Evolutionary conservation across 441 rosid genomes (phyloP).

Genomic region (Eruca vesicaria): DNA sequence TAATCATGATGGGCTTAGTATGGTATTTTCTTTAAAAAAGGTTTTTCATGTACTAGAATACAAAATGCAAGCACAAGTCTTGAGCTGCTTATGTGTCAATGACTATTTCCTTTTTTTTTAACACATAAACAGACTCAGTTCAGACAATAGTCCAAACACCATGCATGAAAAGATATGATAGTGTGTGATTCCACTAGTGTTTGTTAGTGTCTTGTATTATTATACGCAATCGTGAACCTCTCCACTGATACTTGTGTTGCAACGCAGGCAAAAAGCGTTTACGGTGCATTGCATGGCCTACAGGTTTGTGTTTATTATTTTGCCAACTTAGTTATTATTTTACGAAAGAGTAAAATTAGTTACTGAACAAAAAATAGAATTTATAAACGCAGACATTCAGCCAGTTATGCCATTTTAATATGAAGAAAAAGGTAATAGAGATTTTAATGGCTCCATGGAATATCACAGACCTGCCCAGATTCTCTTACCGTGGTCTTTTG

Average conservation of each 20-base stretch:
- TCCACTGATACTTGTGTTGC: slow-evolving; percentile 9
- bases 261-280: slow-evolving; percentile 60
- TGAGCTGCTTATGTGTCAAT: background rate
- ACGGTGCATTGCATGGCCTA: slow-evolving; percentile 74
- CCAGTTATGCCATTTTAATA: slow-evolving; percentile 62
- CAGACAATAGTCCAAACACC: background rate
- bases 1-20: slow-evolving; percentile 1
- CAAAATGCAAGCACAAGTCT: slow-evolving; percentile 15
- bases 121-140: background rate
- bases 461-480: slow-evolving; percentile 64
- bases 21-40: background rate
- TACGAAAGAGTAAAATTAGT: background rate
- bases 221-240: background rate
- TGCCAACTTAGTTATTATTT: background rate
- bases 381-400: slow-evolving; percentile 57
- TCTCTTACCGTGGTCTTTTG: slow-evolving; percentile 65
- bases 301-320: slow-evolving; percentile 44
- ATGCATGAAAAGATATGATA: background rate
- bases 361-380: background rate
- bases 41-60: background rate
- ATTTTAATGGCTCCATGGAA: slow-evolving; percentile 60
- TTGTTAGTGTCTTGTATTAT: background rate
- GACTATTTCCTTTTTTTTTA: background rate
- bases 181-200: slow-evolving; percentile 22
- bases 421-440: slow-evolving; percentile 41